Evolutionary conservation across 2,329 filamentous ascomycete genomes (phyloP), one percentile per base, ranked within the genome.

Genomic region (Xylariaceae sp.): DNA sequence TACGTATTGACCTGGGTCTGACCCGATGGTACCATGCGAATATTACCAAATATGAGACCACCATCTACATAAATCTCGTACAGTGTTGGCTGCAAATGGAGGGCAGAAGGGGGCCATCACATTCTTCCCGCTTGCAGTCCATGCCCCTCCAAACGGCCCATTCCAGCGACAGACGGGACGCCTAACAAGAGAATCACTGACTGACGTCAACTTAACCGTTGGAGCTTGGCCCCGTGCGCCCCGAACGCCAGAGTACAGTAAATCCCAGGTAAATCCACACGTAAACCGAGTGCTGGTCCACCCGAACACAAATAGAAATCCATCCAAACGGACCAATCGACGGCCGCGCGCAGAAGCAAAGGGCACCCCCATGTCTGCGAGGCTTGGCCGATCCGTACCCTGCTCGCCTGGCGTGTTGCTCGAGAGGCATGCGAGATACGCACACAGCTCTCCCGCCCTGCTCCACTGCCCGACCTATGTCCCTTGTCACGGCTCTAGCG

Each of bases 391-490:
- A 45, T 48, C 50, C 22, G 7, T 28, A 28, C 22, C 22, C 22
- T 28, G 22, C 7, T 7, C 22, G 22, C 22, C 22, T 28, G 22
- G 22, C 22, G 22, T 7, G 22, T 7, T 28, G 4, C 22, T 28
- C 22, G n/a, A n/a, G n/a, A 28, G 22, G 47, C 38, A 45, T 42
- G 6, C 31, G n/a, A 16, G 13, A n/a, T 12, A 16, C 16, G n/a
- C 17, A 49, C 53, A 54, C 47, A 51, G 53, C 50, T 51, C 49
- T 57, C 54, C 55, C 51, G 56, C 51, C 38, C 44, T 52, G 48
- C 51, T 49, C 44, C 48, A 46, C 43, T 47, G 46, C 51, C 51
- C 53, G 44, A 55, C 51, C n/a, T 51, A 50, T 53, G 45, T 49
- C 51, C 54, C 61, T 57, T 60, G 48, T n/a, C n/a, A n/a, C n/a